Evolutionary conservation across 352 stramenopile species (phyloP).

Genomic region (Phytophthora pisi): DNA sequence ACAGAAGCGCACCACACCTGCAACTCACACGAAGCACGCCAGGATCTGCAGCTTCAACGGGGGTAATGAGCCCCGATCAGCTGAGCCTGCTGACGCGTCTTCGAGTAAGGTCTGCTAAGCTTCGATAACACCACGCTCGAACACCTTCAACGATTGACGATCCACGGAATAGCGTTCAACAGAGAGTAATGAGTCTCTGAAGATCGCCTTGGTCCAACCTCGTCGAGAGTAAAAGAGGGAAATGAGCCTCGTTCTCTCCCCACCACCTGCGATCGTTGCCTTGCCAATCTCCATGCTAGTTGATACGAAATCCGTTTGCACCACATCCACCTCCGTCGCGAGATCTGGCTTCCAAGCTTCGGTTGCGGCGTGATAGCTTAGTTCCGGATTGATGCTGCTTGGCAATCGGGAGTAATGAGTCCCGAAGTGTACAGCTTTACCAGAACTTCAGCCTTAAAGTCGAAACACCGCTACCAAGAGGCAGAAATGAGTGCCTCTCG

Average conservation of each 20-base stretch:
- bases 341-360: no score
- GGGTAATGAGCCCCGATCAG: slow-evolving; percentile 45
- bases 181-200: slow-evolving; percentile 43
- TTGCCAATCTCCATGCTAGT: neutral
- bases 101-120: slow-evolving; percentile 11
- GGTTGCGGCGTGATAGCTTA: neutral
- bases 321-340: no score
- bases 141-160: slow-evolving; percentile 11
- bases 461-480: neutral
- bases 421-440: neutral
- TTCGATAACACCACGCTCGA: slow-evolving; percentile 17
- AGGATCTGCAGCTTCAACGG: slow-evolving; percentile 30
- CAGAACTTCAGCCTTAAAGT: neutral
- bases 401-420: slow-evolving; percentile 24
- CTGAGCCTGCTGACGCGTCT: slow-evolving; percentile 19
- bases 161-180: neutral
- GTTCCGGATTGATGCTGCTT: neutral
- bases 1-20: slow-evolving; percentile 4
- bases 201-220: slow-evolving; percentile 1
- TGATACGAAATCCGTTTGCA: neutral
- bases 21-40: slow-evolving; percentile 22
- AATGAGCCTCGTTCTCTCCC: slow-evolving; percentile 29
- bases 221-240: slow-evolving; percentile 12
- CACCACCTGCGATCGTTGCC: neutral
- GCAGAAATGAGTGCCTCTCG: slow-evolving; percentile 35